These are phyloP conservation scores for Sordariomycetes sp. DNA, from an alignment of 2,329 filamentous ascomycete species.

Conservation along the genomic window DNA sequence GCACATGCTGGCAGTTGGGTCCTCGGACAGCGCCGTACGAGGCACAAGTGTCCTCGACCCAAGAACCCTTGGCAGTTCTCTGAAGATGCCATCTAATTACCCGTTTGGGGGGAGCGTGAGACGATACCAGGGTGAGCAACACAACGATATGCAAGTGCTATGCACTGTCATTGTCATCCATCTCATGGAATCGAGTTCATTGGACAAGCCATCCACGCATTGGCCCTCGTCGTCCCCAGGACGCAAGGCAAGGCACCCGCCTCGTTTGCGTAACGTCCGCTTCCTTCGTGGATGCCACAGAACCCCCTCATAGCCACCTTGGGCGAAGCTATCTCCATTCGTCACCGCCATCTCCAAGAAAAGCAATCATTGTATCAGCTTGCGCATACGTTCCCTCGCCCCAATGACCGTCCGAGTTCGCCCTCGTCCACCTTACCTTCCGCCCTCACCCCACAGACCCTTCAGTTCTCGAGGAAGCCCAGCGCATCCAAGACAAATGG, in stretches of 20 bases:
- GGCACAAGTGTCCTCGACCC: too few species aligned
- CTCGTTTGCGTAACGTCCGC: neutral
- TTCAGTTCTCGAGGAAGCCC: slow-evolving; percentile 16
- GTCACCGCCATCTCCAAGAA: neutral
- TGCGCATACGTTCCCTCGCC: neutral
- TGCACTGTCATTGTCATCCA: neutral
- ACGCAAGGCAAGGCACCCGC: neutral
- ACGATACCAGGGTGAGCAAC: neutral
- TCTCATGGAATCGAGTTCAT: neutral
- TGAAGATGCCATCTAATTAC: too few species aligned
- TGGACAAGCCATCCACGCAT: neutral
- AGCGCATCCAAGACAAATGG: slow-evolving; percentile 25
- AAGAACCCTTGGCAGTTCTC: too few species aligned
- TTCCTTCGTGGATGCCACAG: neutral
- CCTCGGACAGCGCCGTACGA: too few species aligned
- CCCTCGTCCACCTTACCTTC: slow-evolving; percentile 17
- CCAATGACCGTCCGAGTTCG: slow-evolving; percentile 24
- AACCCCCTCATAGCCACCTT: neutral
- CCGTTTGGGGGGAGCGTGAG: too few species aligned
- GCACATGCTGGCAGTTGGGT: too few species aligned
- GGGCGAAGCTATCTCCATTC: neutral
- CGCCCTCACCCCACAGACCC: slow-evolving; percentile 18
- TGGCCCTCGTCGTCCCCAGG: neutral
- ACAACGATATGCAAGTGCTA: neutral
- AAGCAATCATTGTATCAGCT: neutral